Conservation (phyloP, 768 basidiomycete species). For the Flagelloscypha sp. region DNA sequence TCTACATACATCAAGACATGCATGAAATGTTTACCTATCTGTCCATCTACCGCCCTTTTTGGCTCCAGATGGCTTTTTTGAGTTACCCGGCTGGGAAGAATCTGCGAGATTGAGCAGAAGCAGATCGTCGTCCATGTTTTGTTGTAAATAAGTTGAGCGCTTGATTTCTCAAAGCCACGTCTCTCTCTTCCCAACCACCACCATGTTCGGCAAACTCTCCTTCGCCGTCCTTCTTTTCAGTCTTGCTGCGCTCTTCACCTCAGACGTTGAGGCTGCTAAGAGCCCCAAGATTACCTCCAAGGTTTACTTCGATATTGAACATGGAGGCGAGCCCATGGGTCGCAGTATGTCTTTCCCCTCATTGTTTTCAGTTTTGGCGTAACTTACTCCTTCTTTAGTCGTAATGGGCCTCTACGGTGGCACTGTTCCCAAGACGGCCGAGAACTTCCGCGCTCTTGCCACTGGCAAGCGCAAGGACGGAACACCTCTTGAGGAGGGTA, state of each 20-base stretch:
- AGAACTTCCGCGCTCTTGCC: slow-evolving; percentile 93
- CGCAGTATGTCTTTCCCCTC: slow-evolving; percentile 44
- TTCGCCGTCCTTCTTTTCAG: slow-evolving; percentile 55
- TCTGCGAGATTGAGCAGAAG: slow-evolving; percentile 65
- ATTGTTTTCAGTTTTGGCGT: slow-evolving; percentile 5
- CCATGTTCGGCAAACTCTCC: slow-evolving; percentile 55
- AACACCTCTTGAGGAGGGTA: slow-evolving; percentile 56
- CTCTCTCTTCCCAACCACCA: slow-evolving; percentile 17
- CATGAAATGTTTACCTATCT: slow-evolving; percentile 48
- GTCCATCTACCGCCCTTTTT: slow-evolving; percentile 70
- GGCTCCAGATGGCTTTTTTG: slow-evolving; percentile 16
- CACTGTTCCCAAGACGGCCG: slow-evolving; percentile 94
- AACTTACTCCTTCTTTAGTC: slow-evolving; percentile 34
- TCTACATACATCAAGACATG: slow-evolving; percentile 7
- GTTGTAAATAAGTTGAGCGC: no score
- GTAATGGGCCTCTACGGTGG: slow-evolving; percentile 87
- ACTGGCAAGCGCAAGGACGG: slow-evolving; percentile 79
- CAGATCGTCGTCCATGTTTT: slow-evolving; percentile 77
- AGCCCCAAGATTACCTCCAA: slow-evolving; percentile 87
- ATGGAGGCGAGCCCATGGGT: slow-evolving; percentile 82
- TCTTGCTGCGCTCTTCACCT: slow-evolving; percentile 62
- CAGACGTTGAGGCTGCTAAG: slow-evolving; percentile 72
- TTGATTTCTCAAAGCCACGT: no score
- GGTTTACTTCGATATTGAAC: slow-evolving; percentile 91
- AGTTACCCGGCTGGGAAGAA: slow-evolving; percentile 21